phyloP scores from a whole-genome alignment of 75 land plant species.

The Picea sitchensis region DNA sequence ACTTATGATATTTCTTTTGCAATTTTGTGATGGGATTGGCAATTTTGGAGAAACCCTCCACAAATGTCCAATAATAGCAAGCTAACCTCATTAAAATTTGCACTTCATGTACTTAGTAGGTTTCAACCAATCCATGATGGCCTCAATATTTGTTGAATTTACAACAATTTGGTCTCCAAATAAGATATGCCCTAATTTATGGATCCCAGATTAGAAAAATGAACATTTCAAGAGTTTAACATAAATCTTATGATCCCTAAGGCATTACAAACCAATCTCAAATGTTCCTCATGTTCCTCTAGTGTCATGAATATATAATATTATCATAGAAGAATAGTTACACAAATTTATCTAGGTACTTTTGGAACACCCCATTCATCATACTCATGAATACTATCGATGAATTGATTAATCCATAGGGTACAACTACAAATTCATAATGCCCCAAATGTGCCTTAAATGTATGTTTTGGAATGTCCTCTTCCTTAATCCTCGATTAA shows the following conservation, averaged over 20 bases:
- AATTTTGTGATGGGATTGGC: too few species aligned
- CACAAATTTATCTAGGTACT: conserved; percentile 7
- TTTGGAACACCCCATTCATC: conserved; percentile 9
- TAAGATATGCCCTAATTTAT: conserved; percentile 12
- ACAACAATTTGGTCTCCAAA: too few species aligned
- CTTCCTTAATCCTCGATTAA: not conserved
- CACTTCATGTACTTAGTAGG: too few species aligned
- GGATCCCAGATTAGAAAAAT: not conserved
- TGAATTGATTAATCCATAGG: conserved; percentile 15
- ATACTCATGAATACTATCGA: not conserved
- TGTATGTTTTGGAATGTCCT: not conserved
- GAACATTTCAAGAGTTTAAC: conserved; percentile 15
- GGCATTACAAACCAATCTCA: not conserved
- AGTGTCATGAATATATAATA: conserved; percentile 2
- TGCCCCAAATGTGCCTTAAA: not conserved
- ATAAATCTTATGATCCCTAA: conserved; percentile 11
- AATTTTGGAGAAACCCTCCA: too few species aligned
- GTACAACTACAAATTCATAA: conserved; percentile 2
- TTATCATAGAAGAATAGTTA: conserved; percentile 13
- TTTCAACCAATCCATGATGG: too few species aligned
- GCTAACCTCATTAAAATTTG: too few species aligned
- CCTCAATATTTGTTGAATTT: too few species aligned
- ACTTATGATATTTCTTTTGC: too few species aligned
- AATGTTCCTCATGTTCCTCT: conserved; percentile 8
- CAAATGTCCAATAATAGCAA: too few species aligned